Percentiles rank a stretch among this genome's conserved stretches.
Conservation (phyloP, 495 filamentous ascomycete species). For the Tetracladium setigerum region DNA sequence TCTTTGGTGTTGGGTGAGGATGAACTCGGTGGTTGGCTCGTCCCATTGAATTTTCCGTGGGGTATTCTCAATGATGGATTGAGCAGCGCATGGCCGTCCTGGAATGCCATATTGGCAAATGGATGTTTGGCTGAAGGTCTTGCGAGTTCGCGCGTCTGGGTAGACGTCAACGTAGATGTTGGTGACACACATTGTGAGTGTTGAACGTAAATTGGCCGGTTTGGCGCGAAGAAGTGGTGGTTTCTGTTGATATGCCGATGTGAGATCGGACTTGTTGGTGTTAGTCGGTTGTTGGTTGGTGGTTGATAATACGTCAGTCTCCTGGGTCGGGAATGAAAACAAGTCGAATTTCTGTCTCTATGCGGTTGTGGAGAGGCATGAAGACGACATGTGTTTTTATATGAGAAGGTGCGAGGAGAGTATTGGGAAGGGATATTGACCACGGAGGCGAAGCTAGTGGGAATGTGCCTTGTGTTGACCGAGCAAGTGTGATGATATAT, state of each 20-base stretch:
- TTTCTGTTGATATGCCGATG: slow-evolving; percentile 1
- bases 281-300: background rate
- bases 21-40: slow-evolving; percentile 17
- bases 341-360: slow-evolving; percentile 14
- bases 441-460: too few species aligned
- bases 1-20: slow-evolving; percentile 6
- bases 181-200: slow-evolving; percentile 22
- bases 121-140: slow-evolving; percentile 11
- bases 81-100: slow-evolving; percentile 15
- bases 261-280: background rate
- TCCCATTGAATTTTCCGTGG: slow-evolving; percentile 18
- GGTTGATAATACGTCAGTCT: slow-evolving; percentile 13
- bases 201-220: slow-evolving; percentile 4
- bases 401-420: too few species aligned
- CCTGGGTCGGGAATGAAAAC: slow-evolving; percentile 18
- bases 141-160: slow-evolving; percentile 12
- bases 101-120: slow-evolving; percentile 17
- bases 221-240: slow-evolving; percentile 1
- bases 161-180: slow-evolving; percentile 20
- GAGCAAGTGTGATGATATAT: too few species aligned
- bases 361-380: slow-evolving; percentile 19
- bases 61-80: slow-evolving; percentile 13
- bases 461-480: too few species aligned
- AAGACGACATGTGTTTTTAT: slow-evolving; percentile 1
- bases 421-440: too few species aligned